phyloP scores from a whole-genome alignment of 768 basidiomycete genomes.

The Suillus alpinus region DNA sequence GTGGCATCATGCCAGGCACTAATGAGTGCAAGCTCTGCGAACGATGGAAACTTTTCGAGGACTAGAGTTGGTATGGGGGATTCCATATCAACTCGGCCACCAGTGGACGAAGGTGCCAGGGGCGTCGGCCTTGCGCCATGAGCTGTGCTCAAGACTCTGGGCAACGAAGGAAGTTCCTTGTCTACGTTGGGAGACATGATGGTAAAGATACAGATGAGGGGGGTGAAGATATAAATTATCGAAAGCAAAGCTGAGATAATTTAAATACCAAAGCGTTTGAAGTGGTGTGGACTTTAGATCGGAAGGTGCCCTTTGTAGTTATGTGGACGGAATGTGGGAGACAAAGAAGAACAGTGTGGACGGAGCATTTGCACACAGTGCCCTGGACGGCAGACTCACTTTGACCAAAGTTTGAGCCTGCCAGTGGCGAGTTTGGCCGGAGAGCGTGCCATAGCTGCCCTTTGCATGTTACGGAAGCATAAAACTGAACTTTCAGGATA shows the following conservation, averaged over 20 bases:
- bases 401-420: background rate
- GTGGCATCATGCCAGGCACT: constrained; percentile 26
- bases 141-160: constrained; percentile 5
- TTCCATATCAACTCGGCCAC: background rate
- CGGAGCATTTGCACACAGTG: background rate
- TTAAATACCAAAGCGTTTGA: background rate
- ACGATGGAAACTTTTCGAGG: constrained; percentile 17
- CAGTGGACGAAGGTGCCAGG: background rate
- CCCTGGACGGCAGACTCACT: background rate
- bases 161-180: constrained; percentile 22
- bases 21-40: constrained; percentile 16
- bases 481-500: background rate
- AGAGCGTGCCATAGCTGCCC: background rate
- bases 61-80: constrained; percentile 16
- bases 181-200: constrained; percentile 15
- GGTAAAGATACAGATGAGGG: background rate
- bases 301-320: background rate
- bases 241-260: background rate
- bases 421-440: background rate
- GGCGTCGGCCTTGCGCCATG: background rate
- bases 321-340: background rate
- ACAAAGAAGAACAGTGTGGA: background rate
- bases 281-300: background rate
- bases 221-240: background rate
- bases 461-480: background rate